phyloP scores from a whole-genome alignment of 768 basidiomycete genomes.

The Lentinula raphanica region DNA sequence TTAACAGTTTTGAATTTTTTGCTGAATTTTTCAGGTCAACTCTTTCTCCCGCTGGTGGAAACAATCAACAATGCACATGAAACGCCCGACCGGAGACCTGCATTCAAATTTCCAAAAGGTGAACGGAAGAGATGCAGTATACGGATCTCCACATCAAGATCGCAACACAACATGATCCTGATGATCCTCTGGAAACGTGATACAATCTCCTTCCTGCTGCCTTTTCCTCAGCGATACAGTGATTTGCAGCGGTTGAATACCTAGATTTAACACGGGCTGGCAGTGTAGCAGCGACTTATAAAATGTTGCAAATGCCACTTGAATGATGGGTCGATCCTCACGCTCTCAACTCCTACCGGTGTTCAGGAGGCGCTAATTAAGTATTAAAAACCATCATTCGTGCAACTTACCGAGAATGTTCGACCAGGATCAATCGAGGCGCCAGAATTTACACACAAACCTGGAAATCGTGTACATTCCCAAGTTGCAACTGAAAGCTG shows the following conservation, averaged over 20 bases:
- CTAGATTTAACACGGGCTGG: not conserved
- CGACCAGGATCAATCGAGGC: not conserved
- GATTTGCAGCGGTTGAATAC: not conserved
- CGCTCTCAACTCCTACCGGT: not conserved
- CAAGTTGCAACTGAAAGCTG: not conserved
- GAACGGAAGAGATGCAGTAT: not conserved
- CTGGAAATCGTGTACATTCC: too few species aligned
- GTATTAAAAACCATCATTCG: too few species aligned
- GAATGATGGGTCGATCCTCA: not conserved
- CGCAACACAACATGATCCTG: conserved; percentile 1
- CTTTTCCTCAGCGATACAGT: not conserved
- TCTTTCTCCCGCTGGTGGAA: not conserved
- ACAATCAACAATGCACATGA: not conserved
- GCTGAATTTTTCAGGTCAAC: not conserved
- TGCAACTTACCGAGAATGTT: too few species aligned
- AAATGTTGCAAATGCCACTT: not conserved
- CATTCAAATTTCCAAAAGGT: too few species aligned
- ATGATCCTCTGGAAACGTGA: not conserved
- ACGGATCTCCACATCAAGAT: conserved; percentile 4
- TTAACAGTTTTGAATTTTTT: too few species aligned
- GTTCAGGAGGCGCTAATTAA: too few species aligned
- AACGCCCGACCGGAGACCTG: not conserved
- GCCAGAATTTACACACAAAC: not conserved
- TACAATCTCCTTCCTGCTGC: not conserved
- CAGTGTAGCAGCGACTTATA: not conserved